Evolutionary conservation across 2,329 filamentous ascomycete genomes (phyloP).

Genomic region (Neurospora sp.): DNA sequence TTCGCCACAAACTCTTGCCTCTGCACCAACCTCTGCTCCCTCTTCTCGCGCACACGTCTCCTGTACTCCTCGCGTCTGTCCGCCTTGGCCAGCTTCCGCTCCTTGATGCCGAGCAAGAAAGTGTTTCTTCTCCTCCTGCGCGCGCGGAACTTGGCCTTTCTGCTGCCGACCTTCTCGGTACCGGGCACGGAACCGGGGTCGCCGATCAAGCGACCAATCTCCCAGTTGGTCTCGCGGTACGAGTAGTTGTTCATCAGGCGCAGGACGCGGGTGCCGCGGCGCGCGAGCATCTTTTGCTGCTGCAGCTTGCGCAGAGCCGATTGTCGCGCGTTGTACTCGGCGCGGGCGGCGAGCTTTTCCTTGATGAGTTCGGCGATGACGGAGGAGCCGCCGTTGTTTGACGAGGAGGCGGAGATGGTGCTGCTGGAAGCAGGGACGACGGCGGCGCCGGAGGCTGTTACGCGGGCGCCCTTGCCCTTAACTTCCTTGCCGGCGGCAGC

Average conservation of each 20-base stretch:
- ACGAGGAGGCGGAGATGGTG: constrained; percentile 3
- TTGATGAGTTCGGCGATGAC: constrained; percentile 14
- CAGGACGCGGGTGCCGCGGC: constrained; percentile 32
- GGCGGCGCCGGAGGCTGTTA: neutral
- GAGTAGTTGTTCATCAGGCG: constrained; percentile 43
- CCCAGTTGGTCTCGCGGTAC: constrained; percentile 51
- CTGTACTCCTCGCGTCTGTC: constrained; percentile 17
- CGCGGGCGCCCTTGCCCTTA: neutral
- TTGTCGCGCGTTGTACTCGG: constrained; percentile 6
- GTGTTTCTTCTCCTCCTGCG: constrained; percentile 14
- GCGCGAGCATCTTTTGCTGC: constrained; percentile 30
- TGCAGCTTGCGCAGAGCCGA: constrained; percentile 11
- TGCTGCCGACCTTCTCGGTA: constrained; percentile 36
- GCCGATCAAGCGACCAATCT: constrained; percentile 42
- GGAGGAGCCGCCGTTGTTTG: constrained; percentile 11
- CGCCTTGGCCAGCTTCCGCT: constrained; percentile 17
- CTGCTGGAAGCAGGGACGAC: neutral
- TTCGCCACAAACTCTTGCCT: constrained; percentile 9
- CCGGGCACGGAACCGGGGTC: constrained; percentile 16
- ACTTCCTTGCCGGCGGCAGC: neutral
- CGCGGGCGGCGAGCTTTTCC: constrained; percentile 14
- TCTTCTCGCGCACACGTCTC: constrained; percentile 15
- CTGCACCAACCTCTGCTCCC: constrained; percentile 13
- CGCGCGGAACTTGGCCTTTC: constrained; percentile 37
- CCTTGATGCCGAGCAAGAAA: constrained; percentile 13